phyloP scores from a whole-genome alignment of 148 eudicot genomes.

The Chenopodium suecicum region DNA sequence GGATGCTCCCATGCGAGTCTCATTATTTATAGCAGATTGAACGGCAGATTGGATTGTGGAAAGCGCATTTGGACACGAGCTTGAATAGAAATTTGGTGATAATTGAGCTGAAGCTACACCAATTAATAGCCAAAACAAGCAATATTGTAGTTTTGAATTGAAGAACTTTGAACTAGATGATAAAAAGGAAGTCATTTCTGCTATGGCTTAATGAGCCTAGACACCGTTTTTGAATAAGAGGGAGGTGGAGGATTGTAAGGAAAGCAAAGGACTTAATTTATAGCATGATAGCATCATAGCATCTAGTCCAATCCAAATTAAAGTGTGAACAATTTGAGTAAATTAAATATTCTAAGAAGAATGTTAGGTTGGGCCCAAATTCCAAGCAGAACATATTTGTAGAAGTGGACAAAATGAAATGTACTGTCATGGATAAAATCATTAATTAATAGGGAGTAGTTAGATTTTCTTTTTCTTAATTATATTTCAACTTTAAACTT shows the following conservation, averaged over 20 bases:
- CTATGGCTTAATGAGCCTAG: too few relatives aligned
- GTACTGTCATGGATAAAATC: not conserved
- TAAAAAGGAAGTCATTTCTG: not conserved
- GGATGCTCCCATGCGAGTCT: slow-evolving; percentile 65
- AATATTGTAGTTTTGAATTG: slow-evolving; percentile 5
- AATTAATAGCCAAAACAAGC: slow-evolving; percentile 7
- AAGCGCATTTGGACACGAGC: slow-evolving; percentile 46
- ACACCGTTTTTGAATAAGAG: too few relatives aligned
- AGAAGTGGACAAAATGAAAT: too few relatives aligned
- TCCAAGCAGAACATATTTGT: not conserved
- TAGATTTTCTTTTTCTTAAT: too few relatives aligned
- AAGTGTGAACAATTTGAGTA: not conserved
- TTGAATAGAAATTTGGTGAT: slow-evolving; percentile 37
- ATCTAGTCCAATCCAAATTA: too few relatives aligned
- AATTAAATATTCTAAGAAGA: not conserved
- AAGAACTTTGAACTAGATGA: not conserved
- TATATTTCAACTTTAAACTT: too few relatives aligned
- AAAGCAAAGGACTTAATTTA: not conserved
- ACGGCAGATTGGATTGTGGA: slow-evolving; percentile 44
- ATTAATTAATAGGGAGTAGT: too few relatives aligned
- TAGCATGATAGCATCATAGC: not conserved
- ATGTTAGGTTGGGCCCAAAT: not conserved
- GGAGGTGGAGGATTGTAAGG: too few relatives aligned
- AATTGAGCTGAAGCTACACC: slow-evolving; percentile 38
- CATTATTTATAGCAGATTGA: slow-evolving; percentile 35